Conservation (phyloP, 129 eudicot genomes). For the Rutidosis leptorrhynchoides region DNA sequence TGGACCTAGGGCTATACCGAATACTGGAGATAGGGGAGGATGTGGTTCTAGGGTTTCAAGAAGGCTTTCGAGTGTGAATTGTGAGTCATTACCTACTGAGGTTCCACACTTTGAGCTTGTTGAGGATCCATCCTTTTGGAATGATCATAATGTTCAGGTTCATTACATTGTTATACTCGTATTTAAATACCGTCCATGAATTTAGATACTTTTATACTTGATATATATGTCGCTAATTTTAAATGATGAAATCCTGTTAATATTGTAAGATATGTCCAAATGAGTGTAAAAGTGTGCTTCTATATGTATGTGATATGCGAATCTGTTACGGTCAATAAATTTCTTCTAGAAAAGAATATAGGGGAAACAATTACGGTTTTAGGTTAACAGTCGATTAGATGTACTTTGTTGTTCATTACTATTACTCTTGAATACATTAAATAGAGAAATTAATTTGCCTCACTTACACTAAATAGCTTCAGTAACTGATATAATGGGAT, state of each 20-base stretch:
- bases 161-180: constrained; percentile 12
- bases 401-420: too few relatives aligned
- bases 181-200: background rate
- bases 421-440: too few relatives aligned
- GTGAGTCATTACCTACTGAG: constrained; percentile 35
- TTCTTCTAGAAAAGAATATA: background rate
- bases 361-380: background rate
- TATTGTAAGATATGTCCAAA: too few relatives aligned
- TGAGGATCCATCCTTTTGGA: constrained; percentile 74
- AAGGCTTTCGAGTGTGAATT: constrained; percentile 31
- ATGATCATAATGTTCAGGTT: constrained; percentile 95
- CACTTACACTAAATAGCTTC: background rate
- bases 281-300: background rate
- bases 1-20: constrained; percentile 39
- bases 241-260: background rate
- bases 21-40: constrained; percentile 43
- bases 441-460: background rate
- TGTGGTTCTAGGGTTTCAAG: constrained; percentile 53
- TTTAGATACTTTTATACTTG: background rate
- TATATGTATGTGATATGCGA: background rate
- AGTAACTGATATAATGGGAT: background rate
- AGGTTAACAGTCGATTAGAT: background rate
- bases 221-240: background rate
- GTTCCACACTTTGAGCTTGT: constrained; percentile 63
- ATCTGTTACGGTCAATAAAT: background rate